Evolutionary conservation across 345 rosid genomes (phyloP), one percentile per base, ranked within the genome.

Genomic region (Hirschfeldia incana): DNA sequence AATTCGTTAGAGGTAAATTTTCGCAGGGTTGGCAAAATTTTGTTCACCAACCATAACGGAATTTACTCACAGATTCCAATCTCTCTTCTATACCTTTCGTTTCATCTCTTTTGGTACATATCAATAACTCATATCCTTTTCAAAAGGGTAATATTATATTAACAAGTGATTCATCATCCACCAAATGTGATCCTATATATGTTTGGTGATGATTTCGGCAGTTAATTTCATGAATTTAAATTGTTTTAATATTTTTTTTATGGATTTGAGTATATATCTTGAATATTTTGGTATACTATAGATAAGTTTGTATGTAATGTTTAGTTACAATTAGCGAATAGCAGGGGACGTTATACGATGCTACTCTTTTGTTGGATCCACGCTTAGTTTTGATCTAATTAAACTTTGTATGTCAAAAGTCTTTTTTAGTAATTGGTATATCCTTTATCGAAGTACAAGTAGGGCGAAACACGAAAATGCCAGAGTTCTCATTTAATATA

Each of bases 11-110:
- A 28, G 75, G 78, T 79, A 79, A 78, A 70, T 21, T 82, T 85
- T 78, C 82, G 8, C 74, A 61, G 74, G 82, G 83, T 85, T 75
- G 85, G 84, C 84, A 71, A 72, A 74, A 63, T 79, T 82, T 79
- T 76, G 87, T 78, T 84, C 68, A 84, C 87, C 87, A 78, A 87
- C 86, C 86, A 79, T 85, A 80, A 82, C 85, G 58, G 80, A 81
- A 75, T 79, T 79, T 49, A 74, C 78, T 73, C 70, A 74, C 60
- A 79, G 10, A 60, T 34, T 74, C 55, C 78, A 74, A 79, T 16
- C 51, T 79, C 72, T 67, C 69, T 36, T 5, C 1, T 49, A 49
- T 8, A 34, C 70, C 74, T 79, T 36, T 78, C 49, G 32, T 67
- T 72, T 73, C 74, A 73, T 73, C 74, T 79, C 49, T 27, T 79